phyloP scores from a whole-genome alignment of 164 flowering plant species.

The Vitis amurensis region DNA sequence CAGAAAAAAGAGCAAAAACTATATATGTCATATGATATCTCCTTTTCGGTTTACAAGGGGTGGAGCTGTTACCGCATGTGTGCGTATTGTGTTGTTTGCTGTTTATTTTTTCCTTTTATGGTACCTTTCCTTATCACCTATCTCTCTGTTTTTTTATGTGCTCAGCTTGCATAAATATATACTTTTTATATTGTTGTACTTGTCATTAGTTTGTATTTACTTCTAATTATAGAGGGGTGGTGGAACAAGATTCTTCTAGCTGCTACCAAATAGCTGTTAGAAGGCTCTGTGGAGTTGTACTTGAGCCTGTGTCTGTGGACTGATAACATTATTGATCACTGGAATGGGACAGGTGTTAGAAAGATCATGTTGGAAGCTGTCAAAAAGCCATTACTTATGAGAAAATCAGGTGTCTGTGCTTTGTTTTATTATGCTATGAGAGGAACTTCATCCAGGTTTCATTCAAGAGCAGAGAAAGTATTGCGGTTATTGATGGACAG shows the following conservation, averaged over 20 bases:
- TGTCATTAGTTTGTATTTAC: neutral
- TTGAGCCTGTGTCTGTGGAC: conserved; percentile 1
- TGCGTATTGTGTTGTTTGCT: neutral
- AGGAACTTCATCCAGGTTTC: conserved; percentile 69
- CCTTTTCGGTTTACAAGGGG: too few species aligned
- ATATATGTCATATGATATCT: too few species aligned
- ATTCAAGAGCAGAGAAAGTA: conserved; percentile 66
- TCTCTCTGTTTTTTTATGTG: neutral
- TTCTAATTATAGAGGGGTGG: neutral
- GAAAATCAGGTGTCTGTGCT: conserved; percentile 65
- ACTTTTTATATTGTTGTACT: neutral
- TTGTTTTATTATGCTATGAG: conserved; percentile 61
- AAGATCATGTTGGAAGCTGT: conserved; percentile 60
- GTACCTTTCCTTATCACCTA: neutral
- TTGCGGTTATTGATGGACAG: conserved; percentile 44
- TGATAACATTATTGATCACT: neutral
- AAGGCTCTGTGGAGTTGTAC: neutral
- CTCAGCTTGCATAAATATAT: neutral
- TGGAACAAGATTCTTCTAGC: neutral
- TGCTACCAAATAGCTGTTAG: neutral
- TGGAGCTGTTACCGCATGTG: neutral
- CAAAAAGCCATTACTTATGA: conserved; percentile 44
- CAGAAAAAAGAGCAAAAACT: too few species aligned
- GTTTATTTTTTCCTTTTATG: neutral
- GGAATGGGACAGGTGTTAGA: conserved; percentile 50